These are phyloP conservation scores for Henckelia pumila DNA, from an alignment of 257 asterid species.

Conservation along the genomic window DNA sequence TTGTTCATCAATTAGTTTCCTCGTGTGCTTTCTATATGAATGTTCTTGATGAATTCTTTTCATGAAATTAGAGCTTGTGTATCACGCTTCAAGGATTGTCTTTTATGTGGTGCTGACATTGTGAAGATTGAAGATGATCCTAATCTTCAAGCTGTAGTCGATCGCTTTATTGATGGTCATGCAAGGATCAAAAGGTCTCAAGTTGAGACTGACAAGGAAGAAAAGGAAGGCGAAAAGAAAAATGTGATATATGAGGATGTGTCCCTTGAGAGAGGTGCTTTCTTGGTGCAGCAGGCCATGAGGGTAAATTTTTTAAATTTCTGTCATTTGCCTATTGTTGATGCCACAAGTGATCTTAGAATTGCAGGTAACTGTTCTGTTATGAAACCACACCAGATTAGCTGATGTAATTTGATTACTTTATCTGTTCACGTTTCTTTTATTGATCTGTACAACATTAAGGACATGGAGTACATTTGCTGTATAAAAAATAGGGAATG, in stretches of 20 bases:
- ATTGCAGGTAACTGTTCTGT: background rate
- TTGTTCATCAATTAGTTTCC: background rate
- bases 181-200: constrained; percentile 91
- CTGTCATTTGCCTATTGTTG: constrained; percentile 10
- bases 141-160: constrained; percentile 80
- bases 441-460: background rate
- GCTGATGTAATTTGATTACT: background rate
- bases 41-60: constrained; percentile 20
- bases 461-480: background rate
- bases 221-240: constrained; percentile 47
- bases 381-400: too few relatives aligned
- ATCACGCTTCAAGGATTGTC: constrained; percentile 88
- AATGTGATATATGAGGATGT: constrained; percentile 88
- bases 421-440: background rate
- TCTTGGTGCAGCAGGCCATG: constrained; percentile 98
- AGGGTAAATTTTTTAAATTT: constrained; percentile 51
- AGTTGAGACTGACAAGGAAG: constrained; percentile 56
- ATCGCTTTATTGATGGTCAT: constrained; percentile 97
- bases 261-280: constrained; percentile 90
- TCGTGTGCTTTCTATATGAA: constrained; percentile 3
- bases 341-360: background rate
- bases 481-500: background rate
- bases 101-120: constrained; percentile 94
- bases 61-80: constrained; percentile 63
- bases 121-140: constrained; percentile 81